Conservation (phyloP, 225 moss, liverwort and hornwort genomes). For the Marchantia polymorpha region DNA sequence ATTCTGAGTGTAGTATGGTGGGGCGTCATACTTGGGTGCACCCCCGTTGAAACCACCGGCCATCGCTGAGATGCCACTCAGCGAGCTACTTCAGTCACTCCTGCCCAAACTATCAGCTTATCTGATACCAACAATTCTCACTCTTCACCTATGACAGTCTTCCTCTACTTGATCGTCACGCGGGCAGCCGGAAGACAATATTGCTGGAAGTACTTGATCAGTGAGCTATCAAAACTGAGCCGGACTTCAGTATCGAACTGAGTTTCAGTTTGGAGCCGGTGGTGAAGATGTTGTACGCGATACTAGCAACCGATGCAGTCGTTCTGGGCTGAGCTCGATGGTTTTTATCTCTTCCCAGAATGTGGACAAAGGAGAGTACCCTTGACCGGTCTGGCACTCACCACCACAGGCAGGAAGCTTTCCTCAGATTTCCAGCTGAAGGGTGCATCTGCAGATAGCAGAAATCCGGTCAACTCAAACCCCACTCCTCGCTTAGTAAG, state of each 20-base stretch:
- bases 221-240: not conserved
- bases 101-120: not conserved
- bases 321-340: not conserved
- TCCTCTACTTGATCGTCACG: not conserved
- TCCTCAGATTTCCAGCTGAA: not conserved
- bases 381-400: not conserved
- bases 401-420: not conserved
- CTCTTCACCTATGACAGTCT: not conserved
- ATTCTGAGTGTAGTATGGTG: slow-evolving; percentile 7
- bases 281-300: not conserved
- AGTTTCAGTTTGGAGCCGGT: not conserved
- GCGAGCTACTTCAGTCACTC: not conserved
- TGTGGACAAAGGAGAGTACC: not conserved
- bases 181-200: not conserved
- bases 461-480: not conserved
- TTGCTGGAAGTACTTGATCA: not conserved
- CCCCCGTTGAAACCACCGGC: not conserved
- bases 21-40: slow-evolving; percentile 3
- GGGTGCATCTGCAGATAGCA: not conserved
- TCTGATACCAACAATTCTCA: not conserved
- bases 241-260: not conserved
- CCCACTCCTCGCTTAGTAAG: not conserved
- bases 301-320: not conserved
- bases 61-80: not conserved
- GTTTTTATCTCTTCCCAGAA: not conserved